A percentile compares a stretch with the other conserved stretches of the same genome.
phyloP scores from a whole-genome alignment of 2,329 filamentous ascomycete species.

The Xylaria sp. region DNA sequence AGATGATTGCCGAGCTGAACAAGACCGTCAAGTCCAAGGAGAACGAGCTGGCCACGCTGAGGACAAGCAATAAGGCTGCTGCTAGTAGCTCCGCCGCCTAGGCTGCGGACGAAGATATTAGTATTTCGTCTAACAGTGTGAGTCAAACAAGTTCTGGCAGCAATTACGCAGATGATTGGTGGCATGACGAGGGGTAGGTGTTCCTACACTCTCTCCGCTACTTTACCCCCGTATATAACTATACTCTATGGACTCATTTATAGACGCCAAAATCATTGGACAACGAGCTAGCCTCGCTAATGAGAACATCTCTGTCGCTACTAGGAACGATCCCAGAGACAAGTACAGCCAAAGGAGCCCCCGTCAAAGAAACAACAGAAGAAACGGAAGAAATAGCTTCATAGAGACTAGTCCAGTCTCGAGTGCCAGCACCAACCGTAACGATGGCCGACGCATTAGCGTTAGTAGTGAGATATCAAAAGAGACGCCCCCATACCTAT shows the following conservation, averaged over 20 bases:
- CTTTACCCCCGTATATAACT: background rate
- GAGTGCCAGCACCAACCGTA: background rate
- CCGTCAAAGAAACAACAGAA: background rate
- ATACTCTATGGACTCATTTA: background rate
- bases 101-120: constrained; percentile 25
- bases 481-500: background rate
- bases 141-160: background rate
- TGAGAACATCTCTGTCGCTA: background rate
- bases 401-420: background rate
- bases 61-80: constrained; percentile 64
- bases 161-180: background rate
- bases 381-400: background rate
- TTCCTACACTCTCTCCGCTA: background rate
- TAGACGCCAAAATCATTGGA: background rate
- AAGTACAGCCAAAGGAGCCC: background rate
- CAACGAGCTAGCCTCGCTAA: background rate
- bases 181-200: background rate
- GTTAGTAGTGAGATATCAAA: background rate
- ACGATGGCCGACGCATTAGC: background rate
- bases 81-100: constrained; percentile 38
- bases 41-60: constrained; percentile 67
- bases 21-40: constrained; percentile 73
- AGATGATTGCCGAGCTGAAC: constrained; percentile 68
- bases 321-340: background rate
- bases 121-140: background rate